Evolutionary conservation across 805 yeast species (phyloP).

Genomic region (Diddensiella caesifluorescens): DNA sequence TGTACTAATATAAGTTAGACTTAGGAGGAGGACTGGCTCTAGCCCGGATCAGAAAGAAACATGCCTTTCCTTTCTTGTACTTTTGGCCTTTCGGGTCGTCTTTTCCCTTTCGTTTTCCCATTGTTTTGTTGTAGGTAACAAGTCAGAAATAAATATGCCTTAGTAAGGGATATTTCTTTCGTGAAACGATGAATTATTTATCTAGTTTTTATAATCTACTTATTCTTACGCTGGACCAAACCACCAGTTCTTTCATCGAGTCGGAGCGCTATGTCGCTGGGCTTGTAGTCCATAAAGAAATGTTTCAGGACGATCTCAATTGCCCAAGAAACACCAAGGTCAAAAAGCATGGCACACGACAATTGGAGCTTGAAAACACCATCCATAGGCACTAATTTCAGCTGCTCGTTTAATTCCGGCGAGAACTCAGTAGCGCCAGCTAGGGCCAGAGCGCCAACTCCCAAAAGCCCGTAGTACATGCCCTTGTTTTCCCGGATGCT

Average conservation of each 20-base stretch:
- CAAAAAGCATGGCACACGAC: constrained; percentile 66
- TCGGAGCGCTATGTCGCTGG: constrained; percentile 77
- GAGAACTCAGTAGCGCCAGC: constrained; percentile 90
- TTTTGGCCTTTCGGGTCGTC: background rate
- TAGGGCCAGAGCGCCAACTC: constrained; percentile 83
- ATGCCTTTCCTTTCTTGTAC: constrained; percentile 2
- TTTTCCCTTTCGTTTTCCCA: constrained; percentile 1
- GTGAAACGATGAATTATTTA: too few relatives aligned
- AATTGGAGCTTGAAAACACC: constrained; percentile 67
- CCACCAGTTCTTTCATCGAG: constrained; percentile 28
- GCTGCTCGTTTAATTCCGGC: constrained; percentile 89
- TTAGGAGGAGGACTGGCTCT: background rate
- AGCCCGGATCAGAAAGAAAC: background rate
- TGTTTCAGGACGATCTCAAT: constrained; percentile 74
- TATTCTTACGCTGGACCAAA: constrained; percentile 24
- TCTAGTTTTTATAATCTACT: constrained; percentile 13
- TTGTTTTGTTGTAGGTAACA: too few relatives aligned
- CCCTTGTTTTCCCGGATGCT: constrained; percentile 86
- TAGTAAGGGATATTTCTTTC: too few relatives aligned
- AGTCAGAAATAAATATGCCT: too few relatives aligned
- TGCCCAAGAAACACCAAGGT: constrained; percentile 68
- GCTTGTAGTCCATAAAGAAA: constrained; percentile 83
- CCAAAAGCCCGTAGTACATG: constrained; percentile 91
- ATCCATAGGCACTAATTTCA: constrained; percentile 87
- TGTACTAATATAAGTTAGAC: background rate